These are phyloP conservation scores for Backusella circina DNA, from an alignment of 192 early-diverging fungal species.

Conservation along the genomic window DNA sequence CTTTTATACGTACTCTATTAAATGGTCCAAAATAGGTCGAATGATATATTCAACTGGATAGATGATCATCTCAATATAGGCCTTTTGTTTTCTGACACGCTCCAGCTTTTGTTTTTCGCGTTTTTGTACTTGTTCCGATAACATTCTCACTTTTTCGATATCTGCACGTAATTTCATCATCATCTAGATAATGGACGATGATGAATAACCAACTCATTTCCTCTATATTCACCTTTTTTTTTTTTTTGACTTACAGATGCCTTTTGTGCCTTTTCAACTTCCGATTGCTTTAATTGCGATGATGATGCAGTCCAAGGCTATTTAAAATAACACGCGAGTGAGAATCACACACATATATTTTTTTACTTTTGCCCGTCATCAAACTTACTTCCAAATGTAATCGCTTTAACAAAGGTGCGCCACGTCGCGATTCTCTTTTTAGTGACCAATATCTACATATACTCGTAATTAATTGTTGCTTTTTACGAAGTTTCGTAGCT, in stretches of 20 bases:
- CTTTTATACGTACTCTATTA: conserved; percentile 40
- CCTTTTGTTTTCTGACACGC: conserved; percentile 51
- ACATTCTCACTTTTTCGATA: conserved; percentile 83
- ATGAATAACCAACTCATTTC: neutral
- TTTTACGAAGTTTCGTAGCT: conserved; percentile 35
- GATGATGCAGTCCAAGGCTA: conserved; percentile 91
- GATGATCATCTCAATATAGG: conserved; percentile 62
- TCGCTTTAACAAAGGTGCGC: conserved; percentile 92
- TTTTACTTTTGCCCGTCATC: neutral
- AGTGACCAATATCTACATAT: conserved; percentile 94
- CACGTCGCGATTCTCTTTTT: conserved; percentile 85
- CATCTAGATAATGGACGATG: conserved; percentile 19
- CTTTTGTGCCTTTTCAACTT: conserved; percentile 64
- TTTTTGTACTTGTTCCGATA: conserved; percentile 75
- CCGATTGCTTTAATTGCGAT: conserved; percentile 56
- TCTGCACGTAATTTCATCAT: conserved; percentile 66
- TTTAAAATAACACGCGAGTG: neutral
- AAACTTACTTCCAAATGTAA: conserved; percentile 84
- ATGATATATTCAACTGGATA: conserved; percentile 72
- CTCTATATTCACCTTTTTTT: neutral
- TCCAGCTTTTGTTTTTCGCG: conserved; percentile 70
- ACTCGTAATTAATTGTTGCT: conserved; percentile 53
- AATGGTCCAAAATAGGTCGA: conserved; percentile 58
- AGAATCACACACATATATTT: neutral
- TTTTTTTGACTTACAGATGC: conserved; percentile 17